Evolutionary conservation across 2,329 filamentous ascomycete genomes (phyloP), one percentile per base, ranked within the genome.

Genomic region (Sporothrix dimorphospora): DNA sequence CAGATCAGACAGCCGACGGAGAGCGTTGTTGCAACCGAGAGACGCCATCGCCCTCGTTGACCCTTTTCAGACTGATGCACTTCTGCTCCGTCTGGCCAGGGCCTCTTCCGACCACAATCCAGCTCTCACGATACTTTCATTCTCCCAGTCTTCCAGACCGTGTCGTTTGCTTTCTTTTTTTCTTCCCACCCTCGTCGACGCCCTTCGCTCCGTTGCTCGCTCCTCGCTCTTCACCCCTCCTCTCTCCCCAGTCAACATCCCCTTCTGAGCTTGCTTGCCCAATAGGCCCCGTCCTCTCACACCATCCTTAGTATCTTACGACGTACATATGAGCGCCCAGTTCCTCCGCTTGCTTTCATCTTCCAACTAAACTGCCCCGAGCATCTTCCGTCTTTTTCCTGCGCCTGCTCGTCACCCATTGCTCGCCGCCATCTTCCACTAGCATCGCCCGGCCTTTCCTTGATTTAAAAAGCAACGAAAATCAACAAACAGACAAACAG

Each of bases 121-220:
- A 30, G 66, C 21, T 55, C 49, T 55, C 49, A 53, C 47, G 66
- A 69, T 53, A 42, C 14, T 42, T 24, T 27, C 16, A n/a, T 30
- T 24, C 21, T 55, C 38, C 12, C 49, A 24, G 24, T 51, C 65
- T 24, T 55, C 47, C 34, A 38, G 27, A 16, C 19, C 24, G n/a
- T 19, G 59, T 40, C 24, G 59, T 27, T n/a, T 63, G n/a, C 38
- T 24, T 42, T 69, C 34, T 53, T 40, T 55, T 40, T 55, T 38
- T 30, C 34, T 30, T 14, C n/a, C 49, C 34, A 11, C 63, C 19
- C 66, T 16, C 21, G 30, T 27, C 47, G 19, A 27, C 49, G 19
- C 49, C 49, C 34, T 27, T 53, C 55, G 55, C 57, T 49, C 42
- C 55, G 45, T 61, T 63, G n/a, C 42, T 67, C 63, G 42, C 61